Conservation (phyloP, 1,284 basidiomycete species). For the Ustilago lituana region DNA sequence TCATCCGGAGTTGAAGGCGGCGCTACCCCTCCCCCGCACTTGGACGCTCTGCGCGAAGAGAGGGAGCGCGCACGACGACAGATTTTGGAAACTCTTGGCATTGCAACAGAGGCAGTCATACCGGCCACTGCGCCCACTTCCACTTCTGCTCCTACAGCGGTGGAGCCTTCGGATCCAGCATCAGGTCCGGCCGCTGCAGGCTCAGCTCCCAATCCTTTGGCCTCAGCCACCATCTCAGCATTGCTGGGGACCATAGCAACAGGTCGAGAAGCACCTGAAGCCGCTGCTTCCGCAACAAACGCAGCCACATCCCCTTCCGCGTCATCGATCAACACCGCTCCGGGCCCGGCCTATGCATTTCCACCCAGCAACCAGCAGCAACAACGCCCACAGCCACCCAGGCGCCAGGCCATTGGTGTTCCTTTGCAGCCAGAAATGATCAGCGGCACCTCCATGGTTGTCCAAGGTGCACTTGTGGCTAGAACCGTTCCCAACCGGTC, state of each 20-base stretch:
- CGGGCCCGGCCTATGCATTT: neutral
- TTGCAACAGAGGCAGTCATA: neutral
- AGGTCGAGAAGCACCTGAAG: too few species aligned
- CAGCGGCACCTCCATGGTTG: slow-evolving; percentile 63
- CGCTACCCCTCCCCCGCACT: slow-evolving; percentile 42
- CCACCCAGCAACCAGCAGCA: slow-evolving; percentile 1
- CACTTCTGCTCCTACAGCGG: neutral
- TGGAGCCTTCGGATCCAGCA: neutral
- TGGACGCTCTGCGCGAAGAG: slow-evolving; percentile 34
- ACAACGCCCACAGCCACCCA: slow-evolving; percentile 5
- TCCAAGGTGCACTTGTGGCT: slow-evolving; percentile 63
- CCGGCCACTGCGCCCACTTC: slow-evolving; percentile 1
- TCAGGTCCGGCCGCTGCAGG: neutral
- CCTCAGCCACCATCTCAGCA: slow-evolving; percentile 31
- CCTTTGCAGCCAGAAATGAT: slow-evolving; percentile 41
- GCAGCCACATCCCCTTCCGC: neutral
- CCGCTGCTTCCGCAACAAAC: neutral
- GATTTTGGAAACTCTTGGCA: slow-evolving; percentile 35
- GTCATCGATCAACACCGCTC: neutral
- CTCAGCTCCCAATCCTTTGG: neutral
- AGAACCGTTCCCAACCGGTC: slow-evolving; percentile 31
- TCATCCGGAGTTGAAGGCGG: slow-evolving; percentile 9
- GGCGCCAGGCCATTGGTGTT: slow-evolving; percentile 22
- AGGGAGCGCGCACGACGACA: slow-evolving; percentile 40
- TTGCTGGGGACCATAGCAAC: slow-evolving; percentile 22